Percentiles rank a stretch among this genome's conserved stretches.
phyloP scores from a whole-genome alignment of 352 stramenopile genomes.

The Phytopythium aichiense region DNA sequence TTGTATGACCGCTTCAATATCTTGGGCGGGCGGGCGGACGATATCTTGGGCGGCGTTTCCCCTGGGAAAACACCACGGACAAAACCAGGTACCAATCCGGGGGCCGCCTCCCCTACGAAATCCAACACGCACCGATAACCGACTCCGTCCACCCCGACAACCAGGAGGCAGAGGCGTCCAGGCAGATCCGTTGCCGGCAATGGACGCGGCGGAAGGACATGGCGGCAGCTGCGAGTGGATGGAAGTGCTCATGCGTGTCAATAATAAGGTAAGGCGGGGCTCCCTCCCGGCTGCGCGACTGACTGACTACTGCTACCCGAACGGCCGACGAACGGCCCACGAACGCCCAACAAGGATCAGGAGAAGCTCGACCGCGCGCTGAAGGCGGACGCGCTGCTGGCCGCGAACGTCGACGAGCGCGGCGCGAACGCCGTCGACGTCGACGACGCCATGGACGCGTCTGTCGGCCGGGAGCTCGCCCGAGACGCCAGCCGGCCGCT shows the following conservation, averaged over 20 bases:
- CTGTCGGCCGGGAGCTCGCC: neutral
- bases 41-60: neutral
- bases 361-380: slow-evolving; percentile 3
- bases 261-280: slow-evolving; percentile 1
- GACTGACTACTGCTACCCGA: slow-evolving; percentile 2
- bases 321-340: neutral
- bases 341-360: neutral
- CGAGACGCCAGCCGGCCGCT: neutral
- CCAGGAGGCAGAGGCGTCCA: neutral
- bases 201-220: too few species aligned
- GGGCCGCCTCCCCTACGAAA: neutral
- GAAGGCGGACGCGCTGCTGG: slow-evolving; percentile 3
- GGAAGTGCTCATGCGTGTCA: neutral
- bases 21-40: too few species aligned
- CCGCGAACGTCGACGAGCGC: slow-evolving; percentile 4
- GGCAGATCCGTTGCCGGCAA: too few species aligned
- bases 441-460: neutral
- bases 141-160: neutral
- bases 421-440: slow-evolving; percentile 1
- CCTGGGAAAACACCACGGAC: neutral
- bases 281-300: neutral
- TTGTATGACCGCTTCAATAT: too few species aligned
- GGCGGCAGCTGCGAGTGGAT: too few species aligned
- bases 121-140: neutral
- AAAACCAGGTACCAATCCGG: slow-evolving; percentile 1